These are phyloP conservation scores for Epichloe coenophiala DNA, from an alignment of 2,329 filamentous ascomycete genomes.

Conservation along the genomic window DNA sequence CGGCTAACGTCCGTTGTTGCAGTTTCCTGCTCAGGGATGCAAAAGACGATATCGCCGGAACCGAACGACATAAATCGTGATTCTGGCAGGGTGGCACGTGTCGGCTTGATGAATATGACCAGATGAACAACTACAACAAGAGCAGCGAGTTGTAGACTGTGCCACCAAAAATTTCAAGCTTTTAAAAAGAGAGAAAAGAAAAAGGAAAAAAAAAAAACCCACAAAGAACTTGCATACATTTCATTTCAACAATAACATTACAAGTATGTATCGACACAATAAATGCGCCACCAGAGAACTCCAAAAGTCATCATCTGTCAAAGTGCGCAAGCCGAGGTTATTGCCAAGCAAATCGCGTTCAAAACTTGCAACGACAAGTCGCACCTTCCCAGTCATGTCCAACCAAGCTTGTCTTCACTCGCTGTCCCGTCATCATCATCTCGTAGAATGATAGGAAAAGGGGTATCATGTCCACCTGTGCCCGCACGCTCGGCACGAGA, in stretches of 20 bases:
- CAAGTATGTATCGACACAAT: background rate
- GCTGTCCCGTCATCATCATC: background rate
- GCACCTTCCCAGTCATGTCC: background rate
- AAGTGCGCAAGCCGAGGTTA: background rate
- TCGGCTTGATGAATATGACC: too few species aligned
- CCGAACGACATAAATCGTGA: conserved; percentile 53
- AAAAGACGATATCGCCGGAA: conserved; percentile 62
- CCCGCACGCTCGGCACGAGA: background rate
- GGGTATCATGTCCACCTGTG: conserved; percentile 2
- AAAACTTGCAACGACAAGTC: background rate
- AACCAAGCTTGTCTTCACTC: background rate
- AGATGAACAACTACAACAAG: too few species aligned
- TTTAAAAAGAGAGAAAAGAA: too few species aligned
- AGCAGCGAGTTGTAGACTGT: too few species aligned
- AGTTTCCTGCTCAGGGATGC: conserved; percentile 83
- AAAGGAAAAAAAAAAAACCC: background rate
- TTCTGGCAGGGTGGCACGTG: background rate
- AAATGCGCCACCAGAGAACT: background rate
- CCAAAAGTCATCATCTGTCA: conserved; percentile 45
- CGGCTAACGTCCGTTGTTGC: conserved; percentile 7
- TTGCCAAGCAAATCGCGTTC: background rate
- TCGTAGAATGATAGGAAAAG: background rate
- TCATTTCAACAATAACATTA: too few species aligned
- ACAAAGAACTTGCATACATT: background rate
- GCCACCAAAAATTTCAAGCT: too few species aligned